phyloP scores from a whole-genome alignment of 1,284 basidiomycete species.

The Ustilago curta region DNA sequence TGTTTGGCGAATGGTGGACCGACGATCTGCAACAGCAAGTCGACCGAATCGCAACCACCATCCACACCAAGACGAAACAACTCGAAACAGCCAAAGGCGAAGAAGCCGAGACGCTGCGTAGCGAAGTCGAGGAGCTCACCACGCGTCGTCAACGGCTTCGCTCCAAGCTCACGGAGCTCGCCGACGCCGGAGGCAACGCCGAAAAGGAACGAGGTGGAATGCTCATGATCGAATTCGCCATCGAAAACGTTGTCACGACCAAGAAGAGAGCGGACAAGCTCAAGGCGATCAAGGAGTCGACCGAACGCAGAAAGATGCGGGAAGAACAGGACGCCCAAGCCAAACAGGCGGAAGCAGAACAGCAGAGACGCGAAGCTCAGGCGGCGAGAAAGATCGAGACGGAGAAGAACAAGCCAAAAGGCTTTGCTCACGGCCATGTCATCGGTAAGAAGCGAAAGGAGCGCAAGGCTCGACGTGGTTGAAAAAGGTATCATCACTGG shows the following conservation, averaged over 20 bases:
- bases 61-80: constrained; percentile 37
- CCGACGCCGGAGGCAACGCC: constrained; percentile 18
- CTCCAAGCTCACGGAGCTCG: constrained; percentile 48
- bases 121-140: constrained; percentile 39
- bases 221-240: constrained; percentile 66
- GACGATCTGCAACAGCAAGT: constrained; percentile 57
- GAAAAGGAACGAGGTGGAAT: constrained; percentile 64
- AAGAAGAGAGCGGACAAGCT: constrained; percentile 58
- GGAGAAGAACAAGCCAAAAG: constrained; percentile 36
- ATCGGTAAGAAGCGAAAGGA: constrained; percentile 66
- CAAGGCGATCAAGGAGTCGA: constrained; percentile 49
- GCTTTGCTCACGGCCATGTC: constrained; percentile 53
- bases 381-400: constrained; percentile 45
- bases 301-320: constrained; percentile 32
- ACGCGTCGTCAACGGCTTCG: constrained; percentile 55
- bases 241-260: constrained; percentile 65
- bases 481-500: not conserved
- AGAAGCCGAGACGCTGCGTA: constrained; percentile 21
- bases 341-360: constrained; percentile 13
- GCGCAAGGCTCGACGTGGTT: constrained; percentile 44
- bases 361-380: constrained; percentile 16
- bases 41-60: constrained; percentile 45
- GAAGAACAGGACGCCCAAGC: constrained; percentile 21
- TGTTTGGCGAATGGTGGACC: constrained; percentile 59
- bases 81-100: constrained; percentile 32